Evolutionary conservation across 495 filamentous ascomycete species (phyloP).

Genomic region (Lindgomyces ingoldianus): DNA sequence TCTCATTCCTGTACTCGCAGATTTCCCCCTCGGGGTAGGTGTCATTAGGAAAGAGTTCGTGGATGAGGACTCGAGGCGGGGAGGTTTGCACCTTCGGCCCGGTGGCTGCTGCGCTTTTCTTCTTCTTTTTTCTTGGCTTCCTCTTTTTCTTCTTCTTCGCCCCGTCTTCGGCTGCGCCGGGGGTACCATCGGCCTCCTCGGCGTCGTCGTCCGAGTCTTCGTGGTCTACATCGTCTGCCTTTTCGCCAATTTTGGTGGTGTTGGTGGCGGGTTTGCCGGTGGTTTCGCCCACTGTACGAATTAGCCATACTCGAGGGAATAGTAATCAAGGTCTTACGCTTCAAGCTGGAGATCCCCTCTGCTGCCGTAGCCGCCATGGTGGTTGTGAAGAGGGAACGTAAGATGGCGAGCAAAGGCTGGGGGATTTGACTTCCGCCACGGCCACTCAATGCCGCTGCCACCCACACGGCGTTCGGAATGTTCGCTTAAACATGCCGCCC

Average conservation of each 20-base stretch:
- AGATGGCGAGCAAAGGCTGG: neutral
- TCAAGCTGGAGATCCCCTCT: constrained; percentile 34
- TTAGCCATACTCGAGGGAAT: no score
- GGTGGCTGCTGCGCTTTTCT: constrained; percentile 45
- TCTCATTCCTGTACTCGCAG: constrained; percentile 54
- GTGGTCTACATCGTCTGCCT: constrained; percentile 39
- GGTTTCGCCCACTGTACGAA: constrained; percentile 28
- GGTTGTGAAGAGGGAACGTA: neutral
- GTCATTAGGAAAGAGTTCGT: constrained; percentile 53
- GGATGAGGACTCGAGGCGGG: constrained; percentile 57
- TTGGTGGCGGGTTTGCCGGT: constrained; percentile 29
- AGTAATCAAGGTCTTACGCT: constrained; percentile 34
- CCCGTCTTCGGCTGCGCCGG: constrained; percentile 34
- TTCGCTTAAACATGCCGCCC: neutral
- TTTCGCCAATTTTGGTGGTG: constrained; percentile 27
- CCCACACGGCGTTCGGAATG: constrained; percentile 1
- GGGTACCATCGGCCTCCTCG: constrained; percentile 41
- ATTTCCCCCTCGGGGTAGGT: constrained; percentile 58
- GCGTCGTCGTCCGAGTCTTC: constrained; percentile 49
- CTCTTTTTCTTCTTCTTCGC: constrained; percentile 52
- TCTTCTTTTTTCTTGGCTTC: constrained; percentile 57
- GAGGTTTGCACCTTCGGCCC: constrained; percentile 52
- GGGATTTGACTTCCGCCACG: neutral
- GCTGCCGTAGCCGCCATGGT: constrained; percentile 37
- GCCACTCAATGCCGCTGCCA: constrained; percentile 4